phyloP scores from a whole-genome alignment of 2,329 filamentous ascomycete species.

The Aspergillus alliaceus region DNA sequence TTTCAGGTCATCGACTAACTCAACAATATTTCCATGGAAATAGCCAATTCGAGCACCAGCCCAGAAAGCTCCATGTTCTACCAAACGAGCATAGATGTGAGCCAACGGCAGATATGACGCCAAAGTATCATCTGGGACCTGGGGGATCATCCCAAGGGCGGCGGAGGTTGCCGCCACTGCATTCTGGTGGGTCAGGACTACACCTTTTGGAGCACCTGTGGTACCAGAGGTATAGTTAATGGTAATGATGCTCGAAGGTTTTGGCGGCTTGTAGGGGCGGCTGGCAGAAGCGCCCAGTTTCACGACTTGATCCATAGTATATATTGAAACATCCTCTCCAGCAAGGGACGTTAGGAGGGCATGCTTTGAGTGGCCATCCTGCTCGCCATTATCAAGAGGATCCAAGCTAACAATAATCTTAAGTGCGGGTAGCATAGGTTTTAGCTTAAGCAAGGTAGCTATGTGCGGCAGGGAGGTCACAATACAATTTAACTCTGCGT shows the following conservation, averaged over 20 bases:
- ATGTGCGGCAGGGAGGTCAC: constrained; percentile 79
- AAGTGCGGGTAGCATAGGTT: constrained; percentile 71
- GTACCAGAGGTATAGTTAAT: constrained; percentile 68
- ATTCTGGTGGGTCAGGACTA: constrained; percentile 74
- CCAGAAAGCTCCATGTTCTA: constrained; percentile 73
- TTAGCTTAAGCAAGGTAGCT: constrained; percentile 75
- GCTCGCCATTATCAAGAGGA: constrained; percentile 76
- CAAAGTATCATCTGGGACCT: constrained; percentile 61
- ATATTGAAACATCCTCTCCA: constrained; percentile 73
- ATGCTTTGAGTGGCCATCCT: constrained; percentile 73
- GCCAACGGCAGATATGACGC: constrained; percentile 91
- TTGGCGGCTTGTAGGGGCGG: constrained; percentile 69
- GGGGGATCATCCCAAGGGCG: constrained; percentile 56
- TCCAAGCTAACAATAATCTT: constrained; percentile 90
- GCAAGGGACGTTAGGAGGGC: constrained; percentile 70
- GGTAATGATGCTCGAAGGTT: constrained; percentile 75
- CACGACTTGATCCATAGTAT: constrained; percentile 79
- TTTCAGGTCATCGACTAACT: constrained; percentile 92
- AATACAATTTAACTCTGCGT: constrained; percentile 73
- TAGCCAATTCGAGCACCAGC: constrained; percentile 78
- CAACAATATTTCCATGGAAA: constrained; percentile 87
- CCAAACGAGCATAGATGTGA: constrained; percentile 87
- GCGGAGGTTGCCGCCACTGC: constrained; percentile 71
- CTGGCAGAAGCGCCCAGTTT: constrained; percentile 71
- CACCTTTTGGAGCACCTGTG: constrained; percentile 64